Percentiles rank a stretch among this genome's conserved stretches.
These are phyloP conservation scores for Colletotrichum godetiae DNA, from an alignment of 2,329 filamentous ascomycete species.

Conservation along the genomic window DNA sequence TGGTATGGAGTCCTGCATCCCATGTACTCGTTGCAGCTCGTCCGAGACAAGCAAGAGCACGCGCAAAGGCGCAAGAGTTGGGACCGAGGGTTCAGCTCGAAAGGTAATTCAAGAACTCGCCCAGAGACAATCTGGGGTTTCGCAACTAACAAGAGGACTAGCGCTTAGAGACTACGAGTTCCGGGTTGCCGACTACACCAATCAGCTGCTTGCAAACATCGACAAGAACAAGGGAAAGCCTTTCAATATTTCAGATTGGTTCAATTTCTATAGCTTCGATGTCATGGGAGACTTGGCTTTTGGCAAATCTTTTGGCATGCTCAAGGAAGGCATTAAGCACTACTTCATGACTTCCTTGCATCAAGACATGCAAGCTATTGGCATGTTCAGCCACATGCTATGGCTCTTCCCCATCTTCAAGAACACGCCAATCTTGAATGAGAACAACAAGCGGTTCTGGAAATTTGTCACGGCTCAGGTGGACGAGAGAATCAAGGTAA, in stretches of 20 bases:
- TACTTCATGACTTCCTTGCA: conserved; percentile 42
- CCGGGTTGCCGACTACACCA: conserved; percentile 40
- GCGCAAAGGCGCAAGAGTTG: conserved; percentile 46
- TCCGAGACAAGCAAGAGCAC: conserved; percentile 45
- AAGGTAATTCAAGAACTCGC: conserved; percentile 35
- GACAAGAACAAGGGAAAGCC: conserved; percentile 36
- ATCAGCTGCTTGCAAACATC: conserved; percentile 40
- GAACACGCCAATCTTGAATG: conserved; percentile 38
- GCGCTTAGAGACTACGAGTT: conserved; percentile 44
- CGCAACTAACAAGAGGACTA: not conserved
- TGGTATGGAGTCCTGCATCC: conserved; percentile 48
- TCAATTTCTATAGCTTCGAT: conserved; percentile 51
- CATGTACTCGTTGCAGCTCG: conserved; percentile 43
- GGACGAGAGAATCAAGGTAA: conserved; percentile 32
- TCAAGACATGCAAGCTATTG: conserved; percentile 39
- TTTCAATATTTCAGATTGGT: conserved; percentile 45
- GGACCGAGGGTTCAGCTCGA: conserved; percentile 46
- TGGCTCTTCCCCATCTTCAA: conserved; percentile 40
- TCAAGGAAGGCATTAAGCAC: conserved; percentile 42
- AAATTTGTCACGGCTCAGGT: conserved; percentile 36
- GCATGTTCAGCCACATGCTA: conserved; percentile 39
- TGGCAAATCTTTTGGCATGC: conserved; percentile 48
- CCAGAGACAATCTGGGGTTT: no score
- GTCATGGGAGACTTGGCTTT: conserved; percentile 56
- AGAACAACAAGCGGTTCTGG: conserved; percentile 36